Conservation (phyloP, 2,329 filamentous ascomycete genomes). For the Hypoxylon sp. region DNA sequence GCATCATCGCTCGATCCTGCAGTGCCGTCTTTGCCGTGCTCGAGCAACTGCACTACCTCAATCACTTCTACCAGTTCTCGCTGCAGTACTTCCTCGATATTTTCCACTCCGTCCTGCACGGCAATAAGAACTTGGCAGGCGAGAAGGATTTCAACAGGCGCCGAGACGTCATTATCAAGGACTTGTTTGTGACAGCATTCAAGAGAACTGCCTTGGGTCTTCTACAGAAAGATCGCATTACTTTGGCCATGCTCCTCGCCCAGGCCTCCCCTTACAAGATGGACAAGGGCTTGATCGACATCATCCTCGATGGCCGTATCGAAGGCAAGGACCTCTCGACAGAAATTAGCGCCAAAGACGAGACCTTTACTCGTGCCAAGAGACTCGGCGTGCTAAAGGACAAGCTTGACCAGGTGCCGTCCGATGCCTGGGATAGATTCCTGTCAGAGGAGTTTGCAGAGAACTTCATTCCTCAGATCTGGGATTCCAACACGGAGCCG, state of each 20-base stretch:
- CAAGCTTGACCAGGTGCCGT: conserved; percentile 67
- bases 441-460: conserved; percentile 87
- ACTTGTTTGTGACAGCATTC: conserved; percentile 91
- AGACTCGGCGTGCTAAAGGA: conserved; percentile 78
- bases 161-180: conserved; percentile 87
- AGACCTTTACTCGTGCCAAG: conserved; percentile 72
- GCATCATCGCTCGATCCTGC: conserved; percentile 90
- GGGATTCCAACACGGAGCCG: conserved; percentile 69
- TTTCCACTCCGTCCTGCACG: conserved; percentile 88
- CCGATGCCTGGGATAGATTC: conserved; percentile 80
- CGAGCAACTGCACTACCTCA: conserved; percentile 96
- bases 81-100: conserved; percentile 98
- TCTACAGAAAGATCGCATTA: conserved; percentile 92
- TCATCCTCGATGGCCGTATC: conserved; percentile 80
- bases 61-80: conserved; percentile 99
- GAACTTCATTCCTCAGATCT: conserved; percentile 78
- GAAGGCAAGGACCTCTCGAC: conserved; percentile 82
- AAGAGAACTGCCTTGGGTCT: conserved; percentile 92
- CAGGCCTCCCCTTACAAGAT: conserved; percentile 97
- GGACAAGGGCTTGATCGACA: conserved; percentile 88
- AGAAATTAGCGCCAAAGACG: conserved; percentile 67
- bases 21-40: conserved; percentile 96
- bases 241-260: conserved; percentile 91
- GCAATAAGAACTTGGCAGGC: conserved; percentile 75
- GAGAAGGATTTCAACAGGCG: conserved; percentile 80